phyloP scores from a whole-genome alignment of 768 basidiomycete genomes.

The Kwoniella europaea region DNA sequence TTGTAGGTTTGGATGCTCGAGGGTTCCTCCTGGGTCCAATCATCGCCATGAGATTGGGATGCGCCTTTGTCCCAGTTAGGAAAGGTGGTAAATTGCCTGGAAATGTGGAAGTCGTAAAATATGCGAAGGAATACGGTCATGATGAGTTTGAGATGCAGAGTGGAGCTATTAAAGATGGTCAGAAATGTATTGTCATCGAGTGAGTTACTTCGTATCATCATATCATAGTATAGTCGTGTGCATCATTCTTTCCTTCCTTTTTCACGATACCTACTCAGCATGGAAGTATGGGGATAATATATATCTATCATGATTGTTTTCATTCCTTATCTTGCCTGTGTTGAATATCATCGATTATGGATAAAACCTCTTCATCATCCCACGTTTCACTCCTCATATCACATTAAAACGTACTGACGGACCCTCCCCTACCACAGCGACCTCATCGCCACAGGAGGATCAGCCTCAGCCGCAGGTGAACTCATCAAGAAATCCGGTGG shows the following conservation, averaged over 20 bases:
- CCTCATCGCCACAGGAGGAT: slow-evolving; percentile 95
- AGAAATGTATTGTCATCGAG: slow-evolving; percentile 85
- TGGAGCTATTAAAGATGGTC: slow-evolving; percentile 78
- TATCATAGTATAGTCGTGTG: too few species aligned
- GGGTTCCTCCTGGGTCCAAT: slow-evolving; percentile 95
- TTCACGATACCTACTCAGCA: too few species aligned
- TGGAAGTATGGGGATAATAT: too few species aligned
- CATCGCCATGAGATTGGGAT: slow-evolving; percentile 85
- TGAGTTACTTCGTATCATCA: slow-evolving; percentile 35
- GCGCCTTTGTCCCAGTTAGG: slow-evolving; percentile 93
- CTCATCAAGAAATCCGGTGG: slow-evolving; percentile 82
- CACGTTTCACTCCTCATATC: not conserved
- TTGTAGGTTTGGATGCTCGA: slow-evolving; percentile 93
- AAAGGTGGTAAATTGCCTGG: slow-evolving; percentile 97
- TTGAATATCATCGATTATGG: not conserved
- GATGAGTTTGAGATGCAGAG: slow-evolving; percentile 96
- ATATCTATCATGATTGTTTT: too few species aligned
- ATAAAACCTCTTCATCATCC: not conserved
- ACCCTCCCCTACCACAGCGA: slow-evolving; percentile 61
- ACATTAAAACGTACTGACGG: not conserved
- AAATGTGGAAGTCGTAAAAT: slow-evolving; percentile 71
- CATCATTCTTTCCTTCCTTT: not conserved
- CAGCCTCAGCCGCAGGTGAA: slow-evolving; percentile 88
- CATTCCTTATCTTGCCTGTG: too few species aligned
- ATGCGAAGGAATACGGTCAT: slow-evolving; percentile 91